These are phyloP conservation scores for Parascedosporium putredinis DNA, from an alignment of 2,329 filamentous ascomycete species.

Conservation along the genomic window DNA sequence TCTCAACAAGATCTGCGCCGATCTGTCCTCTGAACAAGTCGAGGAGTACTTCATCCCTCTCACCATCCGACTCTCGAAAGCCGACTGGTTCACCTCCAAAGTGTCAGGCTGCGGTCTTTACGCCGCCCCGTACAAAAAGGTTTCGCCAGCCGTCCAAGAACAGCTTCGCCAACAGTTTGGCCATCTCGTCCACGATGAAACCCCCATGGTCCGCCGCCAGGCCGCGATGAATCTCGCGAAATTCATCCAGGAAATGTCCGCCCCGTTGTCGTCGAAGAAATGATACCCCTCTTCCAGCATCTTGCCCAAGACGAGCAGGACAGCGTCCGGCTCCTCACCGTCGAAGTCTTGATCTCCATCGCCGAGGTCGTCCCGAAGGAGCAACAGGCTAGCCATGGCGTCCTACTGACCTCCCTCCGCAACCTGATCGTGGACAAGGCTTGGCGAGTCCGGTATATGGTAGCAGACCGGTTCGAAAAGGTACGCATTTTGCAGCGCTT, in stretches of 20 bases:
- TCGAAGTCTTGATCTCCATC: conserved; percentile 92
- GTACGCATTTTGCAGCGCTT: conserved; percentile 33
- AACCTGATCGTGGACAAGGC: conserved; percentile 98
- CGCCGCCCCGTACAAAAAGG: conserved; percentile 86
- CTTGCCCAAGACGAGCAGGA: conserved; percentile 95
- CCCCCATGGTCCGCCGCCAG: conserved; percentile 96
- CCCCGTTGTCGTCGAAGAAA: conserved; percentile 90
- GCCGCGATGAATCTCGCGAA: conserved; percentile 93
- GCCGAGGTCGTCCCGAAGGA: conserved; percentile 97
- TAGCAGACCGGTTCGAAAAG: conserved; percentile 97
- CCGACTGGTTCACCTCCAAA: conserved; percentile 99
- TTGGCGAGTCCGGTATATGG: conserved; percentile 99
- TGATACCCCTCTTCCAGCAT: conserved; percentile 98
- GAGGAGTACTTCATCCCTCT: conserved; percentile 97
- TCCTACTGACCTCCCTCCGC: conserved; percentile 79
- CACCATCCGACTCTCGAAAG: conserved; percentile 90
- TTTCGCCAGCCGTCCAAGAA: conserved; percentile 78
- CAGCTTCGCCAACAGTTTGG: conserved; percentile 85
- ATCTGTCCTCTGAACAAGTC: conserved; percentile 83
- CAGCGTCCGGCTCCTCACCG: conserved; percentile 88
- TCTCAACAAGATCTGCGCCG: conserved; percentile 95
- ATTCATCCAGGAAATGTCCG: conserved; percentile 94
- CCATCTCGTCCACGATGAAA: conserved; percentile 92
- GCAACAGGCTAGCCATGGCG: conserved; percentile 91
- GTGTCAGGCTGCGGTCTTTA: conserved; percentile 95